Percentiles rank a stretch among this genome's conserved stretches.
phyloP scores from a whole-genome alignment of 352 stramenopile species.

The Phytophthora ramorum region DNA sequence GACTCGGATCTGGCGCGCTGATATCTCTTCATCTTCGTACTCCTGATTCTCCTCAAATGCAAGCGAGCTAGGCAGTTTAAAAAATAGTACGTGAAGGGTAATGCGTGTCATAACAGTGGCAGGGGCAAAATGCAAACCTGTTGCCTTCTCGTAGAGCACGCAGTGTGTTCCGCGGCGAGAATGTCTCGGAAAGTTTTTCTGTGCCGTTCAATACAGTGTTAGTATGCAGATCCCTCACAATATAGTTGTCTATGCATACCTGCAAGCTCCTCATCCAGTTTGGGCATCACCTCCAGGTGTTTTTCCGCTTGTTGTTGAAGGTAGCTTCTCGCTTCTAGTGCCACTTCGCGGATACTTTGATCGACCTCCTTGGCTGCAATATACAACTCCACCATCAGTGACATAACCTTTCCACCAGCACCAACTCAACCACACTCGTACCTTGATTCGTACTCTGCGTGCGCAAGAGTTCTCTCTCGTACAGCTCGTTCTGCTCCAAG shows the following conservation, averaged over 20 bases:
- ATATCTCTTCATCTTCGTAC: conserved; percentile 28
- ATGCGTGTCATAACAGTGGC: background rate
- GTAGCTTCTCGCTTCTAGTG: conserved; percentile 56
- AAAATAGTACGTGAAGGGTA: conserved; percentile 3
- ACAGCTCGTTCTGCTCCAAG: conserved; percentile 79
- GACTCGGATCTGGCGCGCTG: conserved; percentile 27
- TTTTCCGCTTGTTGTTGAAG: conserved; percentile 58
- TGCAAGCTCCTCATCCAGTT: conserved; percentile 48
- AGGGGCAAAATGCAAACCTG: conserved; percentile 38
- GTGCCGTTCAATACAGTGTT: background rate
- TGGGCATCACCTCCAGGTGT: conserved; percentile 41
- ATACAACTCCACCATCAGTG: conserved; percentile 1
- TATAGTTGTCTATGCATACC: conserved; percentile 24
- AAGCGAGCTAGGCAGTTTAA: conserved; percentile 19
- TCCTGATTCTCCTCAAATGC: conserved; percentile 28
- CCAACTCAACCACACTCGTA: conserved; percentile 11
- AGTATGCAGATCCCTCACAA: background rate
- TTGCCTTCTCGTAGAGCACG: conserved; percentile 48
- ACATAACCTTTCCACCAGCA: background rate
- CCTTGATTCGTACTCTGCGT: conserved; percentile 60
- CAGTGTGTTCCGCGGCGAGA: conserved; percentile 59
- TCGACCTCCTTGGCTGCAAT: conserved; percentile 57
- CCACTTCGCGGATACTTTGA: conserved; percentile 72
- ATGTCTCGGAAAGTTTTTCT: conserved; percentile 70
- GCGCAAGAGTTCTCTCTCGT: conserved; percentile 66